Conservation (phyloP, 352 stramenopile genomes). For the Phytophthora lateralis region DNA sequence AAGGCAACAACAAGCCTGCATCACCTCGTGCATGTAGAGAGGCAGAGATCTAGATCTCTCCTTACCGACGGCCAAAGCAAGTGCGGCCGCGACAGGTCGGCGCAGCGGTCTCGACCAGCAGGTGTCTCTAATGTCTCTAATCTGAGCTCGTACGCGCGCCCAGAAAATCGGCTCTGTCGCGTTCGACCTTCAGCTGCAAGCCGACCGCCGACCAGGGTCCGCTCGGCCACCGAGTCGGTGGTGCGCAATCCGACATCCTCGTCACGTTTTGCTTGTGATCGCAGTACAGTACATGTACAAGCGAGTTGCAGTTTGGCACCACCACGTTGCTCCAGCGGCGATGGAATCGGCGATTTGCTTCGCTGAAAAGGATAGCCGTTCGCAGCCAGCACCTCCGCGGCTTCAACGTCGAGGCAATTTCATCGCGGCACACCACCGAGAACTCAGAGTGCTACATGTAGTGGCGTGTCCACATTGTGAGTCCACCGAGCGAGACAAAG, state of each 20-base stretch:
- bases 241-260: slow-evolving; percentile 8
- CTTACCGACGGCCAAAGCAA: no score
- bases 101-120: slow-evolving; percentile 9
- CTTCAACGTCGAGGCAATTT: no score
- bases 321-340: not conserved
- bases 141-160: slow-evolving; percentile 5
- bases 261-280: slow-evolving; percentile 9
- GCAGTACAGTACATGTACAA: no score
- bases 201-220: no score
- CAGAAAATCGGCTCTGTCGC: slow-evolving; percentile 7
- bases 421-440: no score
- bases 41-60: no score
- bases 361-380: not conserved
- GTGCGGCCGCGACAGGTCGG: not conserved
- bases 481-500: not conserved
- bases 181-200: not conserved
- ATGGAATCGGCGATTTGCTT: not conserved
- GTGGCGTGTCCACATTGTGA: not conserved
- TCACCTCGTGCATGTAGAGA: no score
- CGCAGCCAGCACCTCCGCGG: not conserved
- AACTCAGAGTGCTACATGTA: not conserved
- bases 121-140: no score
- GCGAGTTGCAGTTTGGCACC: not conserved
- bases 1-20: no score
- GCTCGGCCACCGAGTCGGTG: not conserved